Base-by-base conservation (phyloP, 768 basidiomycete genomes). In the Candolleomyces efflorescens region DNA sequence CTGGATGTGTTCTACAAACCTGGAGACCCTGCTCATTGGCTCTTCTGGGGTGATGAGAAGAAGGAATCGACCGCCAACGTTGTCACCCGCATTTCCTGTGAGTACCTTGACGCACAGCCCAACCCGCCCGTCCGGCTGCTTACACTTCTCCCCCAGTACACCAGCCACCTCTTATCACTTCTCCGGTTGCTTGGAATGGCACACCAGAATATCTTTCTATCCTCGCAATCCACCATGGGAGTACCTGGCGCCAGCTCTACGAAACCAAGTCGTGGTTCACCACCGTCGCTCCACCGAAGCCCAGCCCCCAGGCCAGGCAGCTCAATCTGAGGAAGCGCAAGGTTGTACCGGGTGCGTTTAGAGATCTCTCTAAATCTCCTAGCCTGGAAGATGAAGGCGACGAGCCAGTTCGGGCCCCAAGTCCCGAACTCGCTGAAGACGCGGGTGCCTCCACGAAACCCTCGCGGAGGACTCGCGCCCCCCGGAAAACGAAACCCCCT, bases 21-120 rank as follows among this genome's bases (percentile, higher is more conserved):
- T 15, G 73, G 75, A 27, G 79, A 85, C 66, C 78, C 78, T 13
- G 81, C 78, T 5, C 85, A 86, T 63, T 82, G 82, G 80, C 69
- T 82, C n/a, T 81, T 88, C 65, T 88, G 86, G 86, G 78, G 75
- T 47, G 75, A 74, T 59, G 77, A 75, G 49, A 73, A 75, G 63
- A 80, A 79, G 65, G 68, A 65, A 56, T 68, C 67, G 22, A 85
- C 82, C 17, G 83, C 83, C 15, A 68, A 68, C n/a, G 66, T 78
- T 55, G 81, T 88, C 32, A 78, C 82, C 65, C 76, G 74, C 46
- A 73, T 85, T 55, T 69, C 81, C 52, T 70, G 86, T 86, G 66
- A 64, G 84, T 80, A 37, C 45, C 2, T 22, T n/a, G 45, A 32
- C 20, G 22, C 44, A 36, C 5, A n/a, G 10, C 45, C 23, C 44